Percentiles rank a stretch among this genome's conserved stretches.
Conservation (phyloP, 305 asterid genomes). For the Fraxinus sp. region DNA sequence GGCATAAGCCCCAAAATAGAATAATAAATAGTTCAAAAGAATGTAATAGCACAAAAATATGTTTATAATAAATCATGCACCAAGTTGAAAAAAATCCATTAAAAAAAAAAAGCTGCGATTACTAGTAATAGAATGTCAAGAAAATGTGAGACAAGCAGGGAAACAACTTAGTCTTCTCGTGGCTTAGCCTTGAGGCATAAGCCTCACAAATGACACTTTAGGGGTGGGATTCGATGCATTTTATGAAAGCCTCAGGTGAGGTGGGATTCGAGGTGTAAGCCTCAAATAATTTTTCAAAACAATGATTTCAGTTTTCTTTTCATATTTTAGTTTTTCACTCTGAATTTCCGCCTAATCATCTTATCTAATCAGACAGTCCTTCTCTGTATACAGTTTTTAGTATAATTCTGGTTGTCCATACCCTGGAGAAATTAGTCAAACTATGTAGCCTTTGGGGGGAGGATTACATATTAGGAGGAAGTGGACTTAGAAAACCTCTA, state of each 20-base stretch:
- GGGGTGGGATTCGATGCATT: background rate
- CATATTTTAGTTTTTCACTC: background rate
- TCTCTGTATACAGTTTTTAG: background rate
- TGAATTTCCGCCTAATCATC: background rate
- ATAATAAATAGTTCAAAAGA: background rate
- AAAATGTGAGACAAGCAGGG: background rate
- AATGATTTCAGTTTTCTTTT: background rate
- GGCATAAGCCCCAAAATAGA: background rate
- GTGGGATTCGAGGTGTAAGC: background rate
- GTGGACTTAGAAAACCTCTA: background rate
- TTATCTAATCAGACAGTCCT: background rate
- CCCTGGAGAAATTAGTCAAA: background rate
- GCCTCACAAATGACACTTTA: background rate
- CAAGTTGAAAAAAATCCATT: background rate
- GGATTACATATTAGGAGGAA: background rate
- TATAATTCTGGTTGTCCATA: background rate
- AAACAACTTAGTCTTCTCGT: background rate
- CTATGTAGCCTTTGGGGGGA: background rate
- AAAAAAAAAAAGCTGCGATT: background rate
- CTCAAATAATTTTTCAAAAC: background rate
- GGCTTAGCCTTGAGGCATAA: background rate
- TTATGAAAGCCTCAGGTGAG: background rate
- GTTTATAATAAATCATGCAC: background rate
- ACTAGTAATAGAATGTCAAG: background rate
- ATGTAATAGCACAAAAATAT: background rate